Conservation (phyloP, 2,329 filamentous ascomycete genomes). For the Colletotrichum sp. region DNA sequence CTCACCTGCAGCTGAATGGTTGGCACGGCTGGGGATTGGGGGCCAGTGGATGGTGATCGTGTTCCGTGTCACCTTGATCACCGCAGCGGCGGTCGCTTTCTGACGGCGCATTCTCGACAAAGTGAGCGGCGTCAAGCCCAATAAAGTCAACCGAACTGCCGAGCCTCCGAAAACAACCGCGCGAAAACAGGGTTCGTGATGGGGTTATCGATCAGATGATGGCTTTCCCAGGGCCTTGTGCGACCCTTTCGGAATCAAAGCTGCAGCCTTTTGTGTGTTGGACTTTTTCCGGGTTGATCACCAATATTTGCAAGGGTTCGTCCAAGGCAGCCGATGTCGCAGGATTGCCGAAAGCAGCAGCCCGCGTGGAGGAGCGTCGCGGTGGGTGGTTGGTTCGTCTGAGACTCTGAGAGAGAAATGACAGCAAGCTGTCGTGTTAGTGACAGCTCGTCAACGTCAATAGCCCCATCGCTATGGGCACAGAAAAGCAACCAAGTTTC, state of each 20-base stretch:
- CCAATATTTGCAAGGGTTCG: neutral
- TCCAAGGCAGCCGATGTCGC: neutral
- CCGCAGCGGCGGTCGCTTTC: neutral
- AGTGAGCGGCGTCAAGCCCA: neutral
- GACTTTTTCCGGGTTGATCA: neutral
- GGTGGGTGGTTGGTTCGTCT: neutral
- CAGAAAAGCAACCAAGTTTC: neutral
- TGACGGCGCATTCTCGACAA: neutral
- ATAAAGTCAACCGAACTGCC: neutral
- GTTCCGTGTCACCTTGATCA: neutral
- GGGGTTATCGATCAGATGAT: constrained; percentile 19
- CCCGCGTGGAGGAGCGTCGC: neutral
- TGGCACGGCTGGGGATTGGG: neutral
- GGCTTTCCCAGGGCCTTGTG: neutral
- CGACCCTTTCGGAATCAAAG: constrained; percentile 3
- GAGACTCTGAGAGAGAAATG: neutral
- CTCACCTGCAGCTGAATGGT: neutral
- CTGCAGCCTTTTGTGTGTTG: neutral
- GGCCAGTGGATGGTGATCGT: neutral
- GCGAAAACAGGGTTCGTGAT: constrained; percentile 14
- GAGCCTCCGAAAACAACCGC: neutral
- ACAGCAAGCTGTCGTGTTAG: neutral
- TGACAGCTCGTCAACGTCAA: constrained; percentile 3
- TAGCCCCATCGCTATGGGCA: neutral
- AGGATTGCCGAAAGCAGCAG: neutral